Base-by-base conservation (phyloP, 108 stramenopile species). In the Cylindrotheca closterium region DNA sequence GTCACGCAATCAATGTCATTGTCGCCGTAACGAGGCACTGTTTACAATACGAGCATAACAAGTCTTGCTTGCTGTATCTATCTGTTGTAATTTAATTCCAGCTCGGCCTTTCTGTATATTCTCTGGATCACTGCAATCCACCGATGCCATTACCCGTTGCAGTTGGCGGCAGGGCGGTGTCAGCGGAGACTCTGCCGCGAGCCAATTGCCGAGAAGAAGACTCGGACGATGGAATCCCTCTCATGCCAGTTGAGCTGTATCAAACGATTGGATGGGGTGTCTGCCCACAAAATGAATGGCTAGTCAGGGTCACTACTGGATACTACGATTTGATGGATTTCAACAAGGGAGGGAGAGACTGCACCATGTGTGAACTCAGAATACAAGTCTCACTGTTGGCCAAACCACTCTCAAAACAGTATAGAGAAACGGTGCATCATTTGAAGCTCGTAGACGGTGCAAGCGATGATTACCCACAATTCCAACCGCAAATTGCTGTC, bases 71-170 rank as follows among this genome's bases (percentile, higher is more conserved):
- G n/a, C n/a, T n/a, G n/a, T n/a, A n/a, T n/a, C n/a, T n/a, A n/a
- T n/a, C n/a, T n/a, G n/a, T n/a, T n/a, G n/a, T n/a, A n/a, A n/a
- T n/a, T n/a, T n/a, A n/a, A n/a, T n/a, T n/a, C n/a, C n/a, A n/a
- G n/a, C n/a, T n/a, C n/a, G n/a, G n/a, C n/a, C n/a, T n/a, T n/a
- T n/a, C n/a, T n/a, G n/a, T n/a, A n/a, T n/a, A n/a, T n/a, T n/a
- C n/a, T n/a, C n/a, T n/a, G n/a, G n/a, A n/a, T n/a, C n/a, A n/a
- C n/a, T n/a, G n/a, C n/a, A n/a, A n/a, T n/a, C n/a, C n/a, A n/a
- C n/a, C n/a, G n/a, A 72, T 72, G 71, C 71, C 71, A 45, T 48
- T 72, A 23, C 71, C 71, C 7, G 58, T 72, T 45, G 63, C 60
- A 4, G 28, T 72, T 2, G 71, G 71, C 29, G 71, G 71, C 52